phyloP scores from a whole-genome alignment of 2,329 filamentous ascomycete genomes.

The Nothophaeocryptopus gaeumannii region DNA sequence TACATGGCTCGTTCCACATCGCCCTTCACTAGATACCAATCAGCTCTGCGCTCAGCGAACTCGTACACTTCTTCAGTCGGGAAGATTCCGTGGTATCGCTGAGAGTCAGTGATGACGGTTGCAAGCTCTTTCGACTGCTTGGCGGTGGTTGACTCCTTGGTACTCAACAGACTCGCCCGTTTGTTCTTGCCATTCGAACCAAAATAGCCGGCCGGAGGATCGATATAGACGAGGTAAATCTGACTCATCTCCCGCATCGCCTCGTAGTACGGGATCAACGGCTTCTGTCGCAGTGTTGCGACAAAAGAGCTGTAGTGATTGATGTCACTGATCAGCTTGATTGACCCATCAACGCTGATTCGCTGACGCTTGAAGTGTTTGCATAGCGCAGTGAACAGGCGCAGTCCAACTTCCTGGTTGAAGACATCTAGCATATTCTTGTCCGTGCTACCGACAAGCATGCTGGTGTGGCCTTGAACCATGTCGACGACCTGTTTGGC shows the following conservation, averaged over 20 bases:
- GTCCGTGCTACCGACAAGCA: slow-evolving; percentile 92
- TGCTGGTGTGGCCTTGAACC: slow-evolving; percentile 82
- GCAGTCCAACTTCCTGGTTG: slow-evolving; percentile 92
- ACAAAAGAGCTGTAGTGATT: slow-evolving; percentile 89
- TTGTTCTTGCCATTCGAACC: slow-evolving; percentile 22
- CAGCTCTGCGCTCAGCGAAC: slow-evolving; percentile 87
- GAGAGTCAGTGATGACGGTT: slow-evolving; percentile 85
- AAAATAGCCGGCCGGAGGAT: slow-evolving; percentile 31
- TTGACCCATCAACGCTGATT: slow-evolving; percentile 81
- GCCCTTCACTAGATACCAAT: slow-evolving; percentile 88
- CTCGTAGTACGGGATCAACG: slow-evolving; percentile 84
- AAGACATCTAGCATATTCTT: slow-evolving; percentile 99
- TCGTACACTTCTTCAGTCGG: slow-evolving; percentile 96
- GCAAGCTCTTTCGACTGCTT: slow-evolving; percentile 91
- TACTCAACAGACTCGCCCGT: slow-evolving; percentile 26
- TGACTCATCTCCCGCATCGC: slow-evolving; percentile 89
- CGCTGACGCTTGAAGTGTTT: slow-evolving; percentile 97
- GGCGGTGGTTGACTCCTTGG: slow-evolving; percentile 47
- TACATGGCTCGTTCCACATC: slow-evolving; percentile 97
- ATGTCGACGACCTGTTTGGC: slow-evolving; percentile 79
- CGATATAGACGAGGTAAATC: slow-evolving; percentile 80
- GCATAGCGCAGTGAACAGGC: slow-evolving; percentile 86
- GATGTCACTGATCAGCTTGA: slow-evolving; percentile 94
- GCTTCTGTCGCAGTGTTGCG: slow-evolving; percentile 73
- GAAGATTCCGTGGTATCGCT: slow-evolving; percentile 88